Percentiles rank a stretch among this genome's conserved stretches.
These are phyloP conservation scores for Cyclospora cayetanensis DNA, from an alignment of 169 alveolate genomes.

Conservation along the genomic window DNA sequence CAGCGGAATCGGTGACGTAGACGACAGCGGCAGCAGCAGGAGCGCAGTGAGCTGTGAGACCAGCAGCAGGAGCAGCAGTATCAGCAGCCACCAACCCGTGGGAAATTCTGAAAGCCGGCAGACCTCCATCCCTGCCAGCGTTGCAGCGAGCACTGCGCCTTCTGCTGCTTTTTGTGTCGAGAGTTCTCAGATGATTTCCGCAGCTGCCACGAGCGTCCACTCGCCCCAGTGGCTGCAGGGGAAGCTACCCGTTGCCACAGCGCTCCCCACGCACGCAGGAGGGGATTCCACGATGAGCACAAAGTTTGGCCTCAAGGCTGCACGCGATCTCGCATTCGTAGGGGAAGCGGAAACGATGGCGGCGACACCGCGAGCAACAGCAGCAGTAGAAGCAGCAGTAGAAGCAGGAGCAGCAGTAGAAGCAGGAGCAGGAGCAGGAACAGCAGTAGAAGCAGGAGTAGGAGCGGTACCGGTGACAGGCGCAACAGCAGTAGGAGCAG, in stretches of 20 bases:
- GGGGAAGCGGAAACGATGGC: too few relatives aligned
- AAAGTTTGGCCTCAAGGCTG: too few relatives aligned
- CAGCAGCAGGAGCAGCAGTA: conserved; percentile 58
- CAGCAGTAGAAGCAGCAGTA: too few relatives aligned
- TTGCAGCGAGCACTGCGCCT: conserved; percentile 57
- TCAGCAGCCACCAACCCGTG: background rate
- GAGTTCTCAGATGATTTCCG: background rate
- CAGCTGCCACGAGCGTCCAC: background rate
- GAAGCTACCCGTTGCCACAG: too few relatives aligned
- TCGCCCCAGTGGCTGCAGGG: conserved; percentile 40
- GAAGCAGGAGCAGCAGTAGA: background rate
- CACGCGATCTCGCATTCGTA: too few relatives aligned
- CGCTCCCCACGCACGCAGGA: too few relatives aligned
- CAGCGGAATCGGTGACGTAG: too few relatives aligned
- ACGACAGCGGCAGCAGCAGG: conserved; percentile 52
- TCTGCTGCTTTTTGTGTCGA: conserved; percentile 49
- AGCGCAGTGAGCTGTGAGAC: too few relatives aligned
- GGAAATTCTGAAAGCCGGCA: conserved; percentile 23
- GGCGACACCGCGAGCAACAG: too few relatives aligned
- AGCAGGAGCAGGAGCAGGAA: too few relatives aligned
- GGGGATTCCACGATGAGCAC: too few relatives aligned
- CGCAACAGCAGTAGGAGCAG: background rate
- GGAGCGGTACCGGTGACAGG: background rate
- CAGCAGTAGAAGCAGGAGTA: too few relatives aligned
- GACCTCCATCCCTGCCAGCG: conserved; percentile 9